phyloP scores from a whole-genome alignment of 2,329 filamentous ascomycete species.

The Myriangium duriaei region DNA sequence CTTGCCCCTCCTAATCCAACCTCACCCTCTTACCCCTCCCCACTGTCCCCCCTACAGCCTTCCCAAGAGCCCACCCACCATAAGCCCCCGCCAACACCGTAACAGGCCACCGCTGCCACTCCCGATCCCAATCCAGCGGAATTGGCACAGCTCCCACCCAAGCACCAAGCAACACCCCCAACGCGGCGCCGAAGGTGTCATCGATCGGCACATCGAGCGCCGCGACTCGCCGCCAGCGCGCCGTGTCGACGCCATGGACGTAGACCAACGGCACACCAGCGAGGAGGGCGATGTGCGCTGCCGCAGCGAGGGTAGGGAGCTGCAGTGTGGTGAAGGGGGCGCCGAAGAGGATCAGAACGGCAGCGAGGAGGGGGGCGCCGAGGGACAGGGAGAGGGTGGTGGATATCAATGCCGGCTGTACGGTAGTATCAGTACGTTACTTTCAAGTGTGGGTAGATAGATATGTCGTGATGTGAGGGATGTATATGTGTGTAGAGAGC shows the following conservation, averaged over 20 bases:
- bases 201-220: constrained; percentile 63
- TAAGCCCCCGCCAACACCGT: constrained; percentile 80
- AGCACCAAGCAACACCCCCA: constrained; percentile 69
- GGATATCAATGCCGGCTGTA: constrained; percentile 58
- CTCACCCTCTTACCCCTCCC: constrained; percentile 35
- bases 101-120: constrained; percentile 97
- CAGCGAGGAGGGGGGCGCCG: constrained; percentile 43
- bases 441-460: neutral
- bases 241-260: constrained; percentile 62
- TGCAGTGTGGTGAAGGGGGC: constrained; percentile 77
- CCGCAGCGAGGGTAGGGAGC: constrained; percentile 64
- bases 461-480: too few species aligned
- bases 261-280: constrained; percentile 72
- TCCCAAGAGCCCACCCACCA: constrained; percentile 61
- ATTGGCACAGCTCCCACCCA: constrained; percentile 95
- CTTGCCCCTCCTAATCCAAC: constrained; percentile 28
- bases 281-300: constrained; percentile 70
- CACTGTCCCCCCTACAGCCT: constrained; percentile 42
- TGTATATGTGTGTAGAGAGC: neutral
- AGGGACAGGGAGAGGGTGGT: constrained; percentile 46
- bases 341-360: constrained; percentile 72
- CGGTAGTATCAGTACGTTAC: neutral
- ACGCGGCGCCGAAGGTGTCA: constrained; percentile 66
- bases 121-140: constrained; percentile 94
- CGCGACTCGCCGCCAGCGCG: constrained; percentile 58